Evolutionary conservation across 257 asterid species (phyloP), one percentile per base, ranked within the genome.

Genomic region (Salvia splendens): DNA sequence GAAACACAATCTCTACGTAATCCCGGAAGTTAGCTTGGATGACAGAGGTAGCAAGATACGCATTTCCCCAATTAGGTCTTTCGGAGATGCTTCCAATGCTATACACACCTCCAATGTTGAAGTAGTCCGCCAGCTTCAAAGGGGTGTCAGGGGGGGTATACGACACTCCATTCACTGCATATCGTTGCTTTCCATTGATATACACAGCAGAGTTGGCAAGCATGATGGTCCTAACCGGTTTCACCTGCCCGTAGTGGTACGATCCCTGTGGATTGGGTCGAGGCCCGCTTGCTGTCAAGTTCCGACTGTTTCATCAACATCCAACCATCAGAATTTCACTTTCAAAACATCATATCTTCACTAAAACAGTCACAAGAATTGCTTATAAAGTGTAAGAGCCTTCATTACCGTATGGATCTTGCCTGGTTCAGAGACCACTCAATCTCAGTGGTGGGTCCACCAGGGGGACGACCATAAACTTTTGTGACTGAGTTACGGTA

Each of bases 231-330:
- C 81, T 86, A 0, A 86, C 73, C 2, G 92, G 87, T 79, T 86
- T 88, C 85, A 91, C 84, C 89, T 80, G 15, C 46, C 99, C 97
- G 9, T 94, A 94, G 62, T 88, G 99, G 82, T 91, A 94, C 1
- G 99, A 94, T 41, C 99, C 97, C 75, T 94, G 99, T 12, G 97
- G 97, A 57, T 94, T 94, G 3, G 97, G 99, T 68, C 99, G 83
- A 5, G 99, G 97, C n/a, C 93, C 96, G 62, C 95, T 94, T 4
- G 99, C 96, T 3, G 96, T 88, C 56, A 94, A 77, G 65, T 94
- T 87, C 83, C 90, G 77, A 8, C 99, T 90, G 89, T 61, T 78
- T n/a, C 53, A 43, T 75, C 14, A 76, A 73, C 75, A 80, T 43
- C 60, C 61, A 66, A 48, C 53, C n/a, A 54, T 45, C 46, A 68